Evolutionary conservation across 495 filamentous ascomycete genomes (phyloP), one percentile per base, ranked within the genome.

Genomic region (Lasiosphaeria miniovina): DNA sequence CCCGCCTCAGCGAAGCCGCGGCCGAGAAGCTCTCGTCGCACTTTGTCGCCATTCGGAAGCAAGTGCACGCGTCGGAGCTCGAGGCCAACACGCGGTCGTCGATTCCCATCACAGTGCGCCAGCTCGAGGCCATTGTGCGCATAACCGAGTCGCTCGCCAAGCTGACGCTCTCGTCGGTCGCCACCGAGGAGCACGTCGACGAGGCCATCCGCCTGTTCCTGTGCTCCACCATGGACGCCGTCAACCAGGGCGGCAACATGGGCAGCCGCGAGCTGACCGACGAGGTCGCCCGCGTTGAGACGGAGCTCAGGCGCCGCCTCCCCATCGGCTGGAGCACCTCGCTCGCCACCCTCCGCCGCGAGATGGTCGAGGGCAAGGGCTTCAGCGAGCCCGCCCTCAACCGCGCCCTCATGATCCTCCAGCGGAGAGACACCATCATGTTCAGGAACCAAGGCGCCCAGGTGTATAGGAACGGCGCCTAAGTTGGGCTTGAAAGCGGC

Each of bases 121-220:
- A 99, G 67, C 85, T 99, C 3, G 94, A 99, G 73, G 91, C 92
- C 68, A 95, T 99, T 65, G 87, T 97, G 65, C 93, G 94, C 69
- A 98, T 99, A 72, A 94, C 91, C 12, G 94, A 99, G 71, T 90
- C 94, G 2, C 84, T 99, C 3, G 94, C 94, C 56, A 99, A 99
- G 72, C 75, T 99, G 14, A 81, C 87, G 1, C 85, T 99, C 32
- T 89, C 87, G 0, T 86, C 92, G 33, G 80, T 96, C 34, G 94
- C 93, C 24, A 91, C 87, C 1, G 92, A 96, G 73, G 80, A 84
- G 54, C 94, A 99, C 73, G 94, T 99, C 52, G 92, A 99, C 70
- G 94, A 99, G 77, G 94, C 95, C 2, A 99, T 99, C 67, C 88
- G 95, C 0, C 84, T 99, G 35, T 99, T 99, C 87, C 77, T 99